Percentiles rank a stretch among this genome's conserved stretches.
phyloP scores from a whole-genome alignment of 805 yeast species.

The Torulaspora delbrueckii region DNA sequence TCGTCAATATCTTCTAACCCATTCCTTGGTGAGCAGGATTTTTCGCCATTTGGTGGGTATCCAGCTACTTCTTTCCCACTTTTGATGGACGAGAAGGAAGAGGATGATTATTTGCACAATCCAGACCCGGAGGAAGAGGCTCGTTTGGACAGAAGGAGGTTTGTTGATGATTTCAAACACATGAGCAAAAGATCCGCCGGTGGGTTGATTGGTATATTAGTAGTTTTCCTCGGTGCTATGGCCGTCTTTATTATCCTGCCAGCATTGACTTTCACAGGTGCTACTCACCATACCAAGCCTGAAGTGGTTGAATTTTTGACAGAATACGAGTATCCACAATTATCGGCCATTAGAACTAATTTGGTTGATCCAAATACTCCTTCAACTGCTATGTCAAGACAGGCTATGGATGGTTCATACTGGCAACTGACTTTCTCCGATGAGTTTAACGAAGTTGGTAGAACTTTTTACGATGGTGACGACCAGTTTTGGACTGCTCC shows the following conservation, averaged over 20 bases:
- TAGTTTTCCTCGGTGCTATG: conserved; percentile 55
- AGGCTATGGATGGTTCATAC: conserved; percentile 52
- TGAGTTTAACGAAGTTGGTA: conserved; percentile 84
- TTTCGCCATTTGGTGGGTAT: conserved; percentile 93
- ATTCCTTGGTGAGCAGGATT: conserved; percentile 53
- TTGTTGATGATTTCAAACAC: conserved; percentile 56
- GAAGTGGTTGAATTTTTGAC: conserved; percentile 41
- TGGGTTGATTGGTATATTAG: conserved; percentile 57
- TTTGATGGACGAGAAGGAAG: conserved; percentile 86
- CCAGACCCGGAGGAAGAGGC: conserved; percentile 96
- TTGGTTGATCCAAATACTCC: conserved; percentile 66
- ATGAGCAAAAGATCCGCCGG: conserved; percentile 59
- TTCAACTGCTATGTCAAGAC: conserved; percentile 42
- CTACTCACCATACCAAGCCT: conserved; percentile 29
- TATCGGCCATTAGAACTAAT: conserved; percentile 48
- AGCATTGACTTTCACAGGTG: conserved; percentile 77
- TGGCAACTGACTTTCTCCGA: conserved; percentile 86
- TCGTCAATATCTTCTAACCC: conserved; percentile 37
- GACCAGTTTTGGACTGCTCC: conserved; percentile 89
- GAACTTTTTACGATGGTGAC: conserved; percentile 86
- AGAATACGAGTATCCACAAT: conserved; percentile 45
- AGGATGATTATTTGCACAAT: conserved; percentile 91
- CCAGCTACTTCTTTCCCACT: conserved; percentile 92
- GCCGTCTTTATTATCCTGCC: conserved; percentile 78
- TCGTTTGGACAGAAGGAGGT: conserved; percentile 66